Conservation (phyloP, 2,329 filamentous ascomycete genomes). For the Chrysosphaeria jannelii region DNA sequence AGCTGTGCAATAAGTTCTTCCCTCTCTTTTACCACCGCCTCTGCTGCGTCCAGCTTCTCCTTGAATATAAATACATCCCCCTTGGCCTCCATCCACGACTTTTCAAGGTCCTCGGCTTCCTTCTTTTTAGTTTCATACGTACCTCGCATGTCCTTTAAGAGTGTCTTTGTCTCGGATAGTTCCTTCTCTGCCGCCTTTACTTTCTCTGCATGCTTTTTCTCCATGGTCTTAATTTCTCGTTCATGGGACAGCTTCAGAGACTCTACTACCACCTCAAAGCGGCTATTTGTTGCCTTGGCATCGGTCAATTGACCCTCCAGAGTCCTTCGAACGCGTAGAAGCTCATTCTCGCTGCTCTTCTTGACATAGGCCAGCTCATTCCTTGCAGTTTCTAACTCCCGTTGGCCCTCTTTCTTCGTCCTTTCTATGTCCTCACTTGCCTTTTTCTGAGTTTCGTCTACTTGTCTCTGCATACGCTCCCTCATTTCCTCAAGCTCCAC, state of each 20-base stretch:
- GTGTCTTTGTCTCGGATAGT: slow-evolving; percentile 7
- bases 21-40: no score
- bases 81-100: slow-evolving; percentile 5
- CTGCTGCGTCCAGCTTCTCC: no score
- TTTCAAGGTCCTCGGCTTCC: slow-evolving; percentile 6
- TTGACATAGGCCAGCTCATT: slow-evolving; percentile 18
- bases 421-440: no score
- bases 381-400: slow-evolving; percentile 21
- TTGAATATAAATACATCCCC: no score
- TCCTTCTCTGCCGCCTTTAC: slow-evolving; percentile 4
- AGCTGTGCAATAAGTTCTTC: no score
- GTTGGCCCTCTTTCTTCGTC: no score
- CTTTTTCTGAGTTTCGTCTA: no score
- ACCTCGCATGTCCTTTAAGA: no score
- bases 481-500: no score
- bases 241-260: slow-evolving; percentile 24
- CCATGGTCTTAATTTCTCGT: no score
- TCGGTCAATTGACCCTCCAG: slow-evolving; percentile 32
- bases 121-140: slow-evolving; percentile 5
- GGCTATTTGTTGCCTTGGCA: slow-evolving; percentile 25
- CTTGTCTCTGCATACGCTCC: no score
- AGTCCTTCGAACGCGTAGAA: slow-evolving; percentile 16
- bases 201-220: neutral
- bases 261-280: slow-evolving; percentile 30
- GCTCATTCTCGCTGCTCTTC: slow-evolving; percentile 17